Percentiles rank a stretch among this genome's conserved stretches.
Evolutionary conservation across 805 yeast genomes (phyloP).

Genomic region (Myxozyma neotropica): DNA sequence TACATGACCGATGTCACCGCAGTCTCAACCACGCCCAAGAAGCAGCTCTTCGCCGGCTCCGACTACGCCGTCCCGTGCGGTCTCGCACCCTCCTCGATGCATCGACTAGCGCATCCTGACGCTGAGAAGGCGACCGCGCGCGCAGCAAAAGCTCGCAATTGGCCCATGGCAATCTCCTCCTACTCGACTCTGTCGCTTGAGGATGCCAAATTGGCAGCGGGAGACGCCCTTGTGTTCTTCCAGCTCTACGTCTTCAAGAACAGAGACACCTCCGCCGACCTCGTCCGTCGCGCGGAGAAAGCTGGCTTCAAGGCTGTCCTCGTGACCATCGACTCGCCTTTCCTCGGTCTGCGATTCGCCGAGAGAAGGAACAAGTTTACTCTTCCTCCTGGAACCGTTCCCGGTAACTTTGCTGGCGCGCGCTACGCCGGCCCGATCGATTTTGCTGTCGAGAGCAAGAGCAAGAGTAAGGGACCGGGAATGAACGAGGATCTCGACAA

Average conservation of each 20-base stretch:
- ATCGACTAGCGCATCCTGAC: slow-evolving; percentile 38
- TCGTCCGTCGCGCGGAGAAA: slow-evolving; percentile 36
- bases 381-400: slow-evolving; percentile 35
- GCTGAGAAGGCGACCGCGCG: slow-evolving; percentile 40
- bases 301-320: slow-evolving; percentile 50
- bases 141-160: slow-evolving; percentile 36
- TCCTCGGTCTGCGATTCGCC: slow-evolving; percentile 56
- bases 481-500: slow-evolving; percentile 15
- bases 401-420: slow-evolving; percentile 37
- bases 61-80: slow-evolving; percentile 38
- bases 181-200: slow-evolving; percentile 32
- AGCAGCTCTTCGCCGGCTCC: slow-evolving; percentile 32
- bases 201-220: slow-evolving; percentile 30
- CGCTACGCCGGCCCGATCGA: slow-evolving; percentile 32
- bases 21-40: slow-evolving; percentile 58
- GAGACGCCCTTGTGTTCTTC: slow-evolving; percentile 26
- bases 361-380: slow-evolving; percentile 44
- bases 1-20: slow-evolving; percentile 67
- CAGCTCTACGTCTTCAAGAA: slow-evolving; percentile 38
- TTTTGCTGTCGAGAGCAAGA: slow-evolving; percentile 25
- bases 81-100: slow-evolving; percentile 42
- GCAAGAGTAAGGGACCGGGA: slow-evolving; percentile 26
- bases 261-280: slow-evolving; percentile 31
- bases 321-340: slow-evolving; percentile 60
- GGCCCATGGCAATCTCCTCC: slow-evolving; percentile 38